Evolutionary conservation across 2,329 filamentous ascomycete species (phyloP), one percentile per base, ranked within the genome.

Genomic region (Epichloe bromicola): DNA sequence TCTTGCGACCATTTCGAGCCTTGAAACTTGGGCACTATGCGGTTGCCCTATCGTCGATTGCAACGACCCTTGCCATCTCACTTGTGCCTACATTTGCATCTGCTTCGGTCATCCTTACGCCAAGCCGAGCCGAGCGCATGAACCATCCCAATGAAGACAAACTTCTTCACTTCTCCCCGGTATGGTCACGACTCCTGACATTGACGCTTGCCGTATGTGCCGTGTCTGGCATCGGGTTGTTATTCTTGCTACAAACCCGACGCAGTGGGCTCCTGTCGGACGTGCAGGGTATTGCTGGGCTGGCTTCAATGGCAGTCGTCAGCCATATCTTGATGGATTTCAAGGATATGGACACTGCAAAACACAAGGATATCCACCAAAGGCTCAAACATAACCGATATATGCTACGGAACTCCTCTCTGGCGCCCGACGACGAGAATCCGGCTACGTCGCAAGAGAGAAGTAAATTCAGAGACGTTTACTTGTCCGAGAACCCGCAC

Each of bases 261-360:
- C 79, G 77, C 39, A 85, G 82, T 3, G 85, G 85, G 0, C 70
- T 88, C 15, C 65, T 80, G 3, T 78, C 78, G 5, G 82, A 88
- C 60, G 83, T 86, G 6, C 81, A 80, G 57, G 85, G 85, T 5
- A 86, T 88, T 48, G 83, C 84, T 2, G 85, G 85, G 2, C 73
- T 88, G 38, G 85, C 85, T 5, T 80, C 83, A 51, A 87, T 88
- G 83, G 84, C 85, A 10, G 84, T 85, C 3, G 78, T 79, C 54
- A 81, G 77, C 55, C 84, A 88, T 57, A 85, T 88, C 61, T 68
- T 88, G 55, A 81, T 80, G 65, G 85, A 88, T 60, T 88, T 88
- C 60, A 80, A 80, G 55, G 82, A 82, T 51, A 78, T 86, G 67
- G 85, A 88, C 60, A 78, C 79, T 1, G 82, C 79, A 7, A 79